These are phyloP conservation scores for Paulownia fortunei DNA, from an alignment of 257 asterid genomes.

Conservation along the genomic window DNA sequence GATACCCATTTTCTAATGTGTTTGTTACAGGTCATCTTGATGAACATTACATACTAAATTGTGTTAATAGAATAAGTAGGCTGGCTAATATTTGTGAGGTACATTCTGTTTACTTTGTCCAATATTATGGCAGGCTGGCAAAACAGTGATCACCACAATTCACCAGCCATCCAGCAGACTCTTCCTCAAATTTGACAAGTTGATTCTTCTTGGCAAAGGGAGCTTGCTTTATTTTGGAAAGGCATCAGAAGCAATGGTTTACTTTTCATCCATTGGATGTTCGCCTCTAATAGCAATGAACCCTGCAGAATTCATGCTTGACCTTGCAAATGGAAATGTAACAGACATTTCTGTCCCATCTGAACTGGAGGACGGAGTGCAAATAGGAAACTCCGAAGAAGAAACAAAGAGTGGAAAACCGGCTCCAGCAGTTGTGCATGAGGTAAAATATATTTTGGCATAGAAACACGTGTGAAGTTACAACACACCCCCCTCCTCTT, in stretches of 20 bases:
- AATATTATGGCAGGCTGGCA: constrained; percentile 66
- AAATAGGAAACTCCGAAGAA: constrained; percentile 50
- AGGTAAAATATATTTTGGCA: constrained; percentile 46
- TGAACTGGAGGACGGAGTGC: constrained; percentile 76
- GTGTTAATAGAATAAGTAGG: not conserved
- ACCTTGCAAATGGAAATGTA: constrained; percentile 88
- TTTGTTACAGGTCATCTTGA: not conserved
- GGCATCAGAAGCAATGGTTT: constrained; percentile 75
- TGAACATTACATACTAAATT: not conserved
- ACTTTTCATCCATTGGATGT: constrained; percentile 83
- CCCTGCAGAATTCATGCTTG: constrained; percentile 94
- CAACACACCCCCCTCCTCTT: too few species aligned
- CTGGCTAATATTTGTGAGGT: not conserved
- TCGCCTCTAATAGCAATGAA: constrained; percentile 84
- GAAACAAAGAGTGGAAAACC: constrained; percentile 64
- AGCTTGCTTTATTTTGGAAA: constrained; percentile 83
- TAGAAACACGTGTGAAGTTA: not conserved
- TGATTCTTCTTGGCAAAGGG: constrained; percentile 86
- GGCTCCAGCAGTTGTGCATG: constrained; percentile 62
- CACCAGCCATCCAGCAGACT: constrained; percentile 98
- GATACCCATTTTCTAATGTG: too few species aligned
- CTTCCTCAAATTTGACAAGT: constrained; percentile 88
- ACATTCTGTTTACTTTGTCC: not conserved
- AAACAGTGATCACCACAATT: constrained; percentile 90
- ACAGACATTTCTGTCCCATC: constrained; percentile 84